phyloP scores from a whole-genome alignment of 2,329 filamentous ascomycete species.

The Coleophoma eucalyptorum region DNA sequence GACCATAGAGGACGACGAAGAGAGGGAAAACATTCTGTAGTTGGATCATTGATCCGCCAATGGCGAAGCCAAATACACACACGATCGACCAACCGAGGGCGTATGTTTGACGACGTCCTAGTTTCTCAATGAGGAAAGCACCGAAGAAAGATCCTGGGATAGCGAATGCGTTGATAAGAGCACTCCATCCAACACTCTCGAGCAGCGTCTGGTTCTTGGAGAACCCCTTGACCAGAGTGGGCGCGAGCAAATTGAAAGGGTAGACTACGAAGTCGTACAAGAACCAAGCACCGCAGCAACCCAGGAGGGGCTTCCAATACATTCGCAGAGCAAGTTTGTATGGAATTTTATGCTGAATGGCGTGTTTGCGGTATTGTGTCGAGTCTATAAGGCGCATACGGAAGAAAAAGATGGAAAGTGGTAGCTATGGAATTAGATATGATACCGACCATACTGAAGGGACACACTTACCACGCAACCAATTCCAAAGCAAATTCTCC shows the following conservation, averaged over 20 bases:
- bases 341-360: conserved; percentile 38
- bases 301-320: conserved; percentile 52
- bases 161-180: conserved; percentile 22
- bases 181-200: conserved; percentile 22
- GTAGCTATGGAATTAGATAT: conserved; percentile 47
- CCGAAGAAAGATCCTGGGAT: conserved; percentile 30
- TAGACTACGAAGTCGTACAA: conserved; percentile 23
- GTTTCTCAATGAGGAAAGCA: conserved; percentile 27
- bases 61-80: conserved; percentile 23
- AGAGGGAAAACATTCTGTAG: conserved; percentile 25
- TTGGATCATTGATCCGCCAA: conserved; percentile 23
- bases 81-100: conserved; percentile 23
- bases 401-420: conserved; percentile 48
- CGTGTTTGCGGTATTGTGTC: conserved; percentile 32
- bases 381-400: conserved; percentile 47
- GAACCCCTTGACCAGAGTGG: conserved; percentile 17
- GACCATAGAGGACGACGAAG: conserved; percentile 30
- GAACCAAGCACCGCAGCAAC: conserved; percentile 3
- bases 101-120: conserved; percentile 27
- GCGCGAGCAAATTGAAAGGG: conserved; percentile 16
- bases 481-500: conserved; percentile 46
- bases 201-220: conserved; percentile 12
- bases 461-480: conserved; percentile 31
- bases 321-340: conserved; percentile 52
- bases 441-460: conserved; percentile 13